These are phyloP conservation scores for Paramecium octaurelia DNA, from an alignment of 73 alveolate species.

Conservation along the genomic window DNA sequence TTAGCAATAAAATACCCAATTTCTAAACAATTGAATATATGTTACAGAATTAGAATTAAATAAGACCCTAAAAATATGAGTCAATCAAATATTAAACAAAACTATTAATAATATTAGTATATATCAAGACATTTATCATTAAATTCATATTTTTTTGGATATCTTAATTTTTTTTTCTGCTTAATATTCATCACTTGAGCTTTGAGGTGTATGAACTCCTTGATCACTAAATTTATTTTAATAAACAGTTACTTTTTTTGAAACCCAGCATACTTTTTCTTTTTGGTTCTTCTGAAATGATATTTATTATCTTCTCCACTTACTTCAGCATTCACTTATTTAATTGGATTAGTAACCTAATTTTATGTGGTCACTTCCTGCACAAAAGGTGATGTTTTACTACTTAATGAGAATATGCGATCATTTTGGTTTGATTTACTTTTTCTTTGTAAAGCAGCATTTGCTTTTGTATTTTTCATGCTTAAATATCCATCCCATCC, in stretches of 20 bases:
- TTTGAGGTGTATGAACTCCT: background rate
- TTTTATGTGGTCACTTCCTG: background rate
- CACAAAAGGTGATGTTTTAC: background rate
- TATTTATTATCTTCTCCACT: background rate
- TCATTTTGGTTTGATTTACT: background rate
- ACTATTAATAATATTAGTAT: too few species aligned
- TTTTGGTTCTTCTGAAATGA: background rate
- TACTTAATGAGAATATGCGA: background rate
- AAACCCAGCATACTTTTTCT: background rate
- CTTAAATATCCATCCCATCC: conserved; percentile 12
- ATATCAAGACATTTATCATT: too few species aligned
- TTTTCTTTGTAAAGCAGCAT: background rate
- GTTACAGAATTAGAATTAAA: too few species aligned
- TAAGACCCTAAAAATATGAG: too few species aligned
- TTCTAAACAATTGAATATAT: too few species aligned
- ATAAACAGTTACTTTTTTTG: background rate
- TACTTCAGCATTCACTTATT: background rate
- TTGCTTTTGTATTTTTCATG: background rate
- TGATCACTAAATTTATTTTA: background rate
- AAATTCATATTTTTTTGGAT: background rate
- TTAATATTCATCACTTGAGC: conserved; percentile 13
- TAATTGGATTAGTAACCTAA: background rate
- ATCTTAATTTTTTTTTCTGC: background rate
- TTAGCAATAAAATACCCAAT: too few species aligned
- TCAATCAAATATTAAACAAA: too few species aligned